Conservation (phyloP, 2,329 filamentous ascomycete species). For the Xylaria sp. region DNA sequence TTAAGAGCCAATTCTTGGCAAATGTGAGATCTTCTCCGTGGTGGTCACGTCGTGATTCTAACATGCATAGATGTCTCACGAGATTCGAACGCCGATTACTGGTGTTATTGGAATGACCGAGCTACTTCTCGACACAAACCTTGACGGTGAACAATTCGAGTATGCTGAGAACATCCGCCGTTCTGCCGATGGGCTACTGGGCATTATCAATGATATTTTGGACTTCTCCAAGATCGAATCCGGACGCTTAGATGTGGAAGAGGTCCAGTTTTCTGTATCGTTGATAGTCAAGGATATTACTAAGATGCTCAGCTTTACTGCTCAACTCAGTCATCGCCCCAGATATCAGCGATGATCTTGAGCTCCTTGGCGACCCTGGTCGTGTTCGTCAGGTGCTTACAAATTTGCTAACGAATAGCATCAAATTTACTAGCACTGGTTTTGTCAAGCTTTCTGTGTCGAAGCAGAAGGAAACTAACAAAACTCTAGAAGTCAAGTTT, state of each 20-base stretch:
- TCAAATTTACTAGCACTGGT: neutral
- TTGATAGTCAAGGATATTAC: neutral
- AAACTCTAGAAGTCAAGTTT: neutral
- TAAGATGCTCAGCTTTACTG: neutral
- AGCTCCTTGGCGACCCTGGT: neutral
- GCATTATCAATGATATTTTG: neutral
- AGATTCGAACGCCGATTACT: neutral
- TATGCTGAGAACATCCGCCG: neutral
- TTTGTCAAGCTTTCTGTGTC: neutral
- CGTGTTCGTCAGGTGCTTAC: neutral
- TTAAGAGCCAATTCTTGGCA: neutral
- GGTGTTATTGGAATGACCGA: neutral
- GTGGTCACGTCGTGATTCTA: neutral
- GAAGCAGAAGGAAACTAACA: neutral
- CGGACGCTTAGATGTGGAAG: neutral
- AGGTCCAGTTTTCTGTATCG: neutral
- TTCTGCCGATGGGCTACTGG: neutral
- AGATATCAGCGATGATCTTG: neutral
- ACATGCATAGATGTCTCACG: neutral
- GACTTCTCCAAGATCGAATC: conserved; percentile 2
- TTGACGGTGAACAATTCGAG: neutral
- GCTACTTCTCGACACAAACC: neutral
- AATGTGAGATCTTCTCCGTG: neutral
- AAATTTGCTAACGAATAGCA: neutral
- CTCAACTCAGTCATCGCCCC: neutral